These are phyloP conservation scores for Lipomyces sp. DNA, from an alignment of 805 yeast genomes.

Conservation along the genomic window DNA sequence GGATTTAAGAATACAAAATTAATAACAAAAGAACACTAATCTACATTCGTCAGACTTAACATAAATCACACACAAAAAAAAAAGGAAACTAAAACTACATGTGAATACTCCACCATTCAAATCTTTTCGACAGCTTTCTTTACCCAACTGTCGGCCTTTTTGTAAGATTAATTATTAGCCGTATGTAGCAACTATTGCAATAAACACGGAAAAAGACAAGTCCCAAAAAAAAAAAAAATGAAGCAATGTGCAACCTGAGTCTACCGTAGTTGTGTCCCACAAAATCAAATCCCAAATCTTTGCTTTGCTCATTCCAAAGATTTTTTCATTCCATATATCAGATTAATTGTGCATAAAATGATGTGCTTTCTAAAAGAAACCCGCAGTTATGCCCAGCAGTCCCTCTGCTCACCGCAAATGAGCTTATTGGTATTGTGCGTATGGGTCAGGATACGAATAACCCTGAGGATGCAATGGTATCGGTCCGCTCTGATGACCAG, in stretches of 20 bases:
- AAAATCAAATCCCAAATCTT: not conserved
- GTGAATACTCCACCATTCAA: not conserved
- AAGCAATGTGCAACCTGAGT: not conserved
- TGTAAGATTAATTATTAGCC: not conserved
- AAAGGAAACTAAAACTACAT: not conserved
- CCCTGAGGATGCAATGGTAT: conserved; percentile 11
- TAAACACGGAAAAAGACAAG: not conserved
- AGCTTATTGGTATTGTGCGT: conserved; percentile 7
- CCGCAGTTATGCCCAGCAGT: not conserved
- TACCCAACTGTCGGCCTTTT: not conserved
- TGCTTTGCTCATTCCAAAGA: not conserved
- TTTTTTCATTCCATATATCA: not conserved
- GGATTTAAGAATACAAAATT: not conserved
- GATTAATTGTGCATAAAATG: not conserved
- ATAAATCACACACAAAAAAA: not conserved
- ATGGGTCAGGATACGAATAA: conserved; percentile 11
- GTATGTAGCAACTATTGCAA: not conserved
- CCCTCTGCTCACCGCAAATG: not conserved
- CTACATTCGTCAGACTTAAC: not conserved
- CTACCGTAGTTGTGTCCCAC: conserved; percentile 4
- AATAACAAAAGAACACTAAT: not conserved
- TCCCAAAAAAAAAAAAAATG: not conserved
- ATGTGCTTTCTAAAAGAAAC: not conserved
- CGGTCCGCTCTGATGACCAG: not conserved
- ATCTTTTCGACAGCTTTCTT: not conserved